phyloP scores from a whole-genome alignment of 1,284 basidiomycete genomes.

The Cryptococcus sp. region DNA sequence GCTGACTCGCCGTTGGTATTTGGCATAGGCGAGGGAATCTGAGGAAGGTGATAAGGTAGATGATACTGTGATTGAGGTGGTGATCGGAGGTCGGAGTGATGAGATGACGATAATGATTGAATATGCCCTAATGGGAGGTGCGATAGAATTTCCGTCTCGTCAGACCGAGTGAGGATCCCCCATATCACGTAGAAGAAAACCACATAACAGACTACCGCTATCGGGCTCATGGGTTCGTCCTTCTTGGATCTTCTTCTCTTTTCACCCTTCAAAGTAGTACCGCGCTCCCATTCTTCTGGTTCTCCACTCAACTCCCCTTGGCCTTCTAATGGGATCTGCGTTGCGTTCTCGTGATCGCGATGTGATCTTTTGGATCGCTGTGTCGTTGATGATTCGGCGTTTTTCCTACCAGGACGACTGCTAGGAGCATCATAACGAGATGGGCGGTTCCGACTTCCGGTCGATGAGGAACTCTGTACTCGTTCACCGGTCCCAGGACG shows the following conservation, averaged over 20 bases:
- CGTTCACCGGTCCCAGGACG: too few species aligned
- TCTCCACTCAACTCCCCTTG: neutral
- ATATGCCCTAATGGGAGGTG: conserved; percentile 23
- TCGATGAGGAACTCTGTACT: too few species aligned
- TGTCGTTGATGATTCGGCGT: neutral
- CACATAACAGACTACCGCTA: conserved; percentile 43
- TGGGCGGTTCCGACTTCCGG: too few species aligned
- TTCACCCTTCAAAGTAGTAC: neutral
- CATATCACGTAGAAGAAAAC: conserved; percentile 39
- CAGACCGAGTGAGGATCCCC: conserved; percentile 42
- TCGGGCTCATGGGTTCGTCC: conserved; percentile 42
- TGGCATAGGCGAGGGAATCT: conserved; percentile 17
- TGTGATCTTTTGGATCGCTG: neutral
- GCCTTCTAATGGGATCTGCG: neutral
- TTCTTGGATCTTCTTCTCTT: conserved; percentile 24
- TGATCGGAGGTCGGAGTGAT: conserved; percentile 4
- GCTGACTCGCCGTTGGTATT: conserved; percentile 3
- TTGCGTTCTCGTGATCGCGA: neutral
- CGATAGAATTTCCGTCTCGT: conserved; percentile 39
- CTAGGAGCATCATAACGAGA: too few species aligned
- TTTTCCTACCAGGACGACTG: too few species aligned
- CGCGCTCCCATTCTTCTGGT: neutral
- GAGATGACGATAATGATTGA: conserved; percentile 6
- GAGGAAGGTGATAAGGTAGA: conserved; percentile 1
- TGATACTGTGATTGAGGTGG: conserved; percentile 2